Evolutionary conservation across 805 yeast genomes (phyloP), one percentile per base, ranked within the genome.

Genomic region (Barnettozyma botsteinii): DNA sequence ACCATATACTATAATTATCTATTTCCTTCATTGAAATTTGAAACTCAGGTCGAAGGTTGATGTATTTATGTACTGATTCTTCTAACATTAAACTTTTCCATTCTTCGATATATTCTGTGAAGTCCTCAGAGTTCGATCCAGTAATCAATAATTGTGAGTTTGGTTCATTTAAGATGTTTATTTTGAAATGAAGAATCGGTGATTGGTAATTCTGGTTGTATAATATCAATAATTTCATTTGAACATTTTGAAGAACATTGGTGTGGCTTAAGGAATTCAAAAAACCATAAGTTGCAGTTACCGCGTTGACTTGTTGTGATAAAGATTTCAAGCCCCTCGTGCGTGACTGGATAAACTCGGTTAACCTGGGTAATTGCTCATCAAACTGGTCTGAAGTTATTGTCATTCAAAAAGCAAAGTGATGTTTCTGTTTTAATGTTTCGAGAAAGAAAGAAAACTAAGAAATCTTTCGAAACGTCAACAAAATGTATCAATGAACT

Each of bases 101-200:
- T 23, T 35, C 24, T 19, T 39, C 42, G 4, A 33, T 26, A 7
- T 33, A n/a, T 6, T 17, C 17, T 27, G 10, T 22, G 5, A 24
- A 10, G n/a, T 24, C 26, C 7, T 24, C 26, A 24, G n/a, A n/a
- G n/a, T n/a, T n/a, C n/a, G n/a, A n/a, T n/a, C n/a, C 29, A 17
- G 25, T 28, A 9, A 7, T 14, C 6, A 12, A n/a, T 13, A 33
- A 11, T 15, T 19, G 15, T 12, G 31, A 8, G 10, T 28, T 15
- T 28, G 29, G 24, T 22, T 22, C 9, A 12, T 20, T n/a, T 25
- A 20, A 12, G 15, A 13, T 12, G 15, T 15, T 23, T 14, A 21
- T 12, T 35, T 40, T 27, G 43, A 50, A 50, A 24, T 38, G 35
- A 4, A 50, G 19, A 1, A 47, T 33, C 0, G 55, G 55, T 3